Conservation (phyloP, 2,329 filamentous ascomycete genomes). For the Rhynchosporium agropyri region DNA sequence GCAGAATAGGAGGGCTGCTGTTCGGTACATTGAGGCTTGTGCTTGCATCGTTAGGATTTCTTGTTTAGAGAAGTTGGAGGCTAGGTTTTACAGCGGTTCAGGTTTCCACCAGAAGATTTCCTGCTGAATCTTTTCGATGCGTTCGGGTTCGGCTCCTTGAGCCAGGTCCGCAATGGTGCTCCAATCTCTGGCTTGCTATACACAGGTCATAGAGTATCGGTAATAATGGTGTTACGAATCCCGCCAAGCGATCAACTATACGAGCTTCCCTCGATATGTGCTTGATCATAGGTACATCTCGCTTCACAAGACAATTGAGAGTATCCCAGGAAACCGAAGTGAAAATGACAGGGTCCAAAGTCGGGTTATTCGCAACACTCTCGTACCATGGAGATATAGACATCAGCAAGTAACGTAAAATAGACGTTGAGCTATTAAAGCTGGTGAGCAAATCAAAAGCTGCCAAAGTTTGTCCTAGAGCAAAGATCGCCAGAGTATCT, state of each 20-base stretch:
- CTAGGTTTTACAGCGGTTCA: neutral
- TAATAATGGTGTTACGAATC: neutral
- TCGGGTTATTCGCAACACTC: constrained; percentile 1
- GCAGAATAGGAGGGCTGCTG: constrained; percentile 6
- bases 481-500: neutral
- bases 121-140: constrained; percentile 1
- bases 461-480: constrained; percentile 2
- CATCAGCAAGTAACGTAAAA: neutral
- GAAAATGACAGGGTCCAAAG: constrained; percentile 5
- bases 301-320: neutral
- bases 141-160: neutral
- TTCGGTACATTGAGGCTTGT: constrained; percentile 9
- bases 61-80: neutral
- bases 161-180: no score
- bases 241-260: constrained; percentile 7
- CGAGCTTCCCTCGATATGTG: neutral
- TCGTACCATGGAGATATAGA: constrained; percentile 8
- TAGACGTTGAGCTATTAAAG: constrained; percentile 8
- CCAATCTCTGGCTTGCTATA: neutral
- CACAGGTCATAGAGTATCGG: neutral
- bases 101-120: constrained; percentile 1
- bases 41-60: constrained; percentile 11
- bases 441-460: constrained; percentile 10
- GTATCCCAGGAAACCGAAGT: constrained; percentile 6
- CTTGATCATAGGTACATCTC: neutral